Evolutionary conservation across 345 rosid species (phyloP).

Genomic region (Salix viminalis): DNA sequence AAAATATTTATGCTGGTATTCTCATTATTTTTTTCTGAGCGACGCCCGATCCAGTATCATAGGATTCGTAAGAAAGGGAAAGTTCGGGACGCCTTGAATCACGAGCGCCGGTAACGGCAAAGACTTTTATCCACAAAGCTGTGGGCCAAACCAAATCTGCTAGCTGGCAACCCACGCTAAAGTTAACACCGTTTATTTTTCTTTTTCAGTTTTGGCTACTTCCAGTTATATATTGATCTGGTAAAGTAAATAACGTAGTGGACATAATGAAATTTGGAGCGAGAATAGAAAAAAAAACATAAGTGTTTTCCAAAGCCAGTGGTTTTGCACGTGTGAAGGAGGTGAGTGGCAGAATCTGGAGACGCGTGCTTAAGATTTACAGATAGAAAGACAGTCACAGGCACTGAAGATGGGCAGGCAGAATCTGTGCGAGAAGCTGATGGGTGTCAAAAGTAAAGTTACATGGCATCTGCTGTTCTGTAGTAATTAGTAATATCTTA

Average conservation of each 20-base stretch:
- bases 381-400: neutral
- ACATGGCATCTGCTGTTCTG: neutral
- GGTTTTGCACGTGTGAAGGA: neutral
- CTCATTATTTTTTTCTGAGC: neutral
- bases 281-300: neutral
- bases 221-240: neutral
- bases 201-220: neutral
- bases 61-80: slow-evolving; percentile 19
- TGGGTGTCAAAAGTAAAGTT: neutral
- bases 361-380: neutral
- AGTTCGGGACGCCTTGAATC: slow-evolving; percentile 3
- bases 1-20: too few species aligned
- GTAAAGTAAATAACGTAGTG: neutral
- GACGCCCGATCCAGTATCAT: slow-evolving; percentile 12
- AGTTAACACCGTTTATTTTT: neutral
- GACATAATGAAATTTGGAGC: neutral
- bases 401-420: neutral
- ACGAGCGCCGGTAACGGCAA: slow-evolving; percentile 23
- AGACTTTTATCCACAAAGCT: neutral
- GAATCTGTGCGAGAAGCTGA: neutral
- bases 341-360: neutral
- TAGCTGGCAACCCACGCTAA: slow-evolving; percentile 13
- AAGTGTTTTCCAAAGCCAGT: neutral
- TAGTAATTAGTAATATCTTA: too few species aligned
- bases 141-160: slow-evolving; percentile 29